Conservation (phyloP, 192 early-diverging fungal genomes). For the Linderina pennispora region DNA sequence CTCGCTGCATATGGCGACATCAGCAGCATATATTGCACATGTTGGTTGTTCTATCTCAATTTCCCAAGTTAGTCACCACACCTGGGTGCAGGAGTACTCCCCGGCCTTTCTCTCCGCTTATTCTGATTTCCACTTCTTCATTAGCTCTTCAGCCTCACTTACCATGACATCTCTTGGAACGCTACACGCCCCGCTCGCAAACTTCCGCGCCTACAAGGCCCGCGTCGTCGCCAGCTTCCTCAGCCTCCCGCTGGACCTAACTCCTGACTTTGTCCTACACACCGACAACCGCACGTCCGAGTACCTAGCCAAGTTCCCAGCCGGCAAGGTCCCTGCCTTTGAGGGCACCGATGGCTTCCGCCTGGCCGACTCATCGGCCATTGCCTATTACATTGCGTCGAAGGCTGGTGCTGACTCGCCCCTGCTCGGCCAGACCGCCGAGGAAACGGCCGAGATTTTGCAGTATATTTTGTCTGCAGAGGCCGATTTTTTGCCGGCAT, state of each 20-base stretch:
- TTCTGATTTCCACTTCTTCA: too few relatives aligned
- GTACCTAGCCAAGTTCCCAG: conserved; percentile 87
- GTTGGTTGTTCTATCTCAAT: too few relatives aligned
- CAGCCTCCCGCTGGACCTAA: conserved; percentile 63
- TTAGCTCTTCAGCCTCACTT: too few relatives aligned
- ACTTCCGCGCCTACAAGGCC: conserved; percentile 34
- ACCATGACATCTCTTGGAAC: conserved; percentile 21
- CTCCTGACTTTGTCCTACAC: conserved; percentile 54
- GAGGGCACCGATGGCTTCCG: conserved; percentile 75
- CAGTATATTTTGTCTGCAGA: conserved; percentile 60
- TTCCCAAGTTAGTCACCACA: too few relatives aligned
- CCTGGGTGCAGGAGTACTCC: too few relatives aligned
- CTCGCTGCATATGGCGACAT: too few relatives aligned
- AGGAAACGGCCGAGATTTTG: conserved; percentile 57
- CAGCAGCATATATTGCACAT: too few relatives aligned
- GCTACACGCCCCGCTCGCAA: conserved; percentile 8
- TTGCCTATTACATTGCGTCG: conserved; percentile 97
- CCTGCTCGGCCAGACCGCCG: too few relatives aligned
- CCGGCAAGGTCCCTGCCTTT: conserved; percentile 86
- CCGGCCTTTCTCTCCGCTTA: too few relatives aligned
- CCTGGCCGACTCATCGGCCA: too few relatives aligned
- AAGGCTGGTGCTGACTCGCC: too few relatives aligned
- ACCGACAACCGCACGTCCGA: conserved; percentile 72
- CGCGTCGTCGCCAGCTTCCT: conserved; percentile 75
- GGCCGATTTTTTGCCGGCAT: conserved; percentile 41